Base-by-base conservation (phyloP, 345 rosid genomes). In the Trapa incisa region DNA sequence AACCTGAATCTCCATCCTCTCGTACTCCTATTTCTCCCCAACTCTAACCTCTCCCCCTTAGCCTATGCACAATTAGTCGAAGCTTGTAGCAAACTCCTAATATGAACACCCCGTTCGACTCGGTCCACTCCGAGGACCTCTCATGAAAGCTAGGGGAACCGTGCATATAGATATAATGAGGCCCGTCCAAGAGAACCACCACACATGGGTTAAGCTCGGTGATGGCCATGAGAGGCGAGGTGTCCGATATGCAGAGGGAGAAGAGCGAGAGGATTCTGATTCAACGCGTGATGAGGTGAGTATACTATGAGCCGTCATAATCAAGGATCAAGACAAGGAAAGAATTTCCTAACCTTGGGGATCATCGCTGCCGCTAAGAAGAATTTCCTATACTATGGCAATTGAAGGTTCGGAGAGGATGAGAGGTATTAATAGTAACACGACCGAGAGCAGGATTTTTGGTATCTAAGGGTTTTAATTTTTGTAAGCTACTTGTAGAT, bases 121-220 rank as follows among this genome's bases (percentile, higher is more conserved):
- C 78, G 0, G 87, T 89, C 96, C 96, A 93, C 63, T 41, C 43
- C 43, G 80, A 68, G 73, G 88, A 88, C 43, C 91, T 95, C 0
- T 74, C 70, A 0, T 96, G 89, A 60, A 93, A 87, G 48, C 85
- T 71, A 17, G 29, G 96, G 98, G 0, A 94, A 80, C 53, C 80
- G 72, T 61, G 71, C 11, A 86, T 58, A 72, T 93, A 97, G 61
- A 90, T 92, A 2, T 97, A 14, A 80, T 89, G 99, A 5, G 97
- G 99, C 0, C 97, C 96, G 2, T 97, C 99, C 47, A 96, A 94
- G 81, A 94, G 97, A 74, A 94, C 83, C 50, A 88, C 91, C 37
- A 87, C 89, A 39, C 77, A 77, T 0, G 99, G 99, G 5, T 80
- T 83, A 65, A 74, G 83, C 58, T 75, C 76, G 29, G 82, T 72